These are phyloP conservation scores for Candida pini DNA, from an alignment of 805 yeast species.

Conservation along the genomic window DNA sequence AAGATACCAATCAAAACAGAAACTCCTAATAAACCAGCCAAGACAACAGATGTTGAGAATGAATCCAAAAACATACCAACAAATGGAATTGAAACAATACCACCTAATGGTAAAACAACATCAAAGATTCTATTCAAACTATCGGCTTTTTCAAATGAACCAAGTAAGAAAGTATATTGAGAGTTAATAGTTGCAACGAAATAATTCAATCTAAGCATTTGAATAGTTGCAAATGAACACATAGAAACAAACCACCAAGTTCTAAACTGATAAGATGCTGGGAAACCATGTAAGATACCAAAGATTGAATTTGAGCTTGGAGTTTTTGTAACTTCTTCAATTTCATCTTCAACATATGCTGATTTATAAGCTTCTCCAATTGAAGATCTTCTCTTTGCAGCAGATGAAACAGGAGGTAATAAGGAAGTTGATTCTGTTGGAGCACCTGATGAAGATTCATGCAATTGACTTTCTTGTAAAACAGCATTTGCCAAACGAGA, in stretches of 20 bases:
- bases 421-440: conserved; percentile 15
- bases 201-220: conserved; percentile 52
- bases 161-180: conserved; percentile 44
- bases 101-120: conserved; percentile 51
- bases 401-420: conserved; percentile 5
- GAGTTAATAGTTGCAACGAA: conserved; percentile 54
- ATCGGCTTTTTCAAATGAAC: conserved; percentile 33
- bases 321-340: conserved; percentile 29
- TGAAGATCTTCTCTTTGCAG: conserved; percentile 40
- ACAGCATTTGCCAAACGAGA: conserved; percentile 23
- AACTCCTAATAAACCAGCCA: conserved; percentile 33
- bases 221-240: conserved; percentile 46
- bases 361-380: conserved; percentile 53
- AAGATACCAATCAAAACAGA: conserved; percentile 43
- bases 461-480: conserved; percentile 21
- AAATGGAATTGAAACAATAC: conserved; percentile 48
- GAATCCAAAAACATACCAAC: conserved; percentile 47
- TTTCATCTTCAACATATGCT: conserved; percentile 47
- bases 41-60: conserved; percentile 41
- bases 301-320: conserved; percentile 38
- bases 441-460: conserved; percentile 13
- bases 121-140: conserved; percentile 43
- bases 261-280: conserved; percentile 42
- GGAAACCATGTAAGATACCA: conserved; percentile 50
- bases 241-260: conserved; percentile 49